Evolutionary conservation across 2,329 filamentous ascomycete species (phyloP), one percentile per base, ranked within the genome.

Genomic region (Aspergillus hortae): DNA sequence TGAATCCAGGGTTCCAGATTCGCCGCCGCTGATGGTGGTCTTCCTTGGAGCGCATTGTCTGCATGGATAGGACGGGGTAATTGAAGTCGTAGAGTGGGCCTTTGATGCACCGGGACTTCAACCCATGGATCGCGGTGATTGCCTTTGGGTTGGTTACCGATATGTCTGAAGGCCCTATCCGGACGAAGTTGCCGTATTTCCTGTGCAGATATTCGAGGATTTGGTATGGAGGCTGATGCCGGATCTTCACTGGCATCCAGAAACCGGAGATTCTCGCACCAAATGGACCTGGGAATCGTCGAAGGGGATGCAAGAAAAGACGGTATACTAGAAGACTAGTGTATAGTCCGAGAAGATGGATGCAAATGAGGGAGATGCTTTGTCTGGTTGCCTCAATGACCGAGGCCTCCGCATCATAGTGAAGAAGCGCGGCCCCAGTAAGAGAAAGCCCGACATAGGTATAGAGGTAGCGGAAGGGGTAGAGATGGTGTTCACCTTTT

Each of bases 151-250:
- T 9, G 6, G 32, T 14, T 10, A 48, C 21, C 6, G 46, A 48
- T 12, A 48, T 12, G 17, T 40, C 36, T 7, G 33, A 41, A 25
- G 46, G 36, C 9, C 46, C 46, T 21, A 48, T 25, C 10, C 46
- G 33, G 15, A 48, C 46, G 27, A 41, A 40, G 35, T 42, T 15
- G 12, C 46, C 46, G n/a, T 48, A 48, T 9, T 32, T 30, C n/a
- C 19, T 12, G 12, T 48, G 46, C 7, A 48, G 36, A 5, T 23
- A 25, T 5, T 36, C 36, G 32, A 48, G 36, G 2, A 38, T 19
- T 15, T 23, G 33, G 19, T 25, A 47, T 19, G 38, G 45, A 40
- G 45, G 35, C 14, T 33, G 15, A 23, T 42, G 23, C n/a, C 17
- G 9, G 14, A 41, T 35, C 19, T 41, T 19, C 11, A 14, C 6